phyloP scores from a whole-genome alignment of 192 early-diverging fungal genomes.

The Coemansia sp. region DNA sequence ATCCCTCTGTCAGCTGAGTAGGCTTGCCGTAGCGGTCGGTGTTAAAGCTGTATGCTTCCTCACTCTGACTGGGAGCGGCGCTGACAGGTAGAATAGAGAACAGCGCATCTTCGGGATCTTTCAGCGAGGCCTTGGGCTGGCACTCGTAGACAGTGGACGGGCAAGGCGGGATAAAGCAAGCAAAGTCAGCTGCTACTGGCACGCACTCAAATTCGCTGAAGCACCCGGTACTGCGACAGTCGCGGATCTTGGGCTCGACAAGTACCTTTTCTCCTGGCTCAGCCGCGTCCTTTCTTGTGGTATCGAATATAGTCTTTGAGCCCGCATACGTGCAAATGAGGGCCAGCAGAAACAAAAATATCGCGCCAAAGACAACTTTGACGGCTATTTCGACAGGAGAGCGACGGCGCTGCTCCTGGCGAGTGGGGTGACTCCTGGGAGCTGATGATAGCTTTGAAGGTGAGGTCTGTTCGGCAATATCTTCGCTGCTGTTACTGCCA shows the following conservation, averaged over 20 bases:
- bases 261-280: slow-evolving; percentile 9
- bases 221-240: slow-evolving; percentile 48
- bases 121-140: slow-evolving; percentile 26
- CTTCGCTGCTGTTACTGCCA: not conserved
- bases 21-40: slow-evolving; percentile 6
- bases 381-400: slow-evolving; percentile 4
- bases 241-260: slow-evolving; percentile 17
- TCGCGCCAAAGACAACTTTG: slow-evolving; percentile 7
- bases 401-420: not conserved
- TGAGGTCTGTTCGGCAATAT: not conserved
- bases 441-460: not conserved
- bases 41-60: slow-evolving; percentile 4
- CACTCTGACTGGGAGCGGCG: not conserved
- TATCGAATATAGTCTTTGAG: slow-evolving; percentile 18
- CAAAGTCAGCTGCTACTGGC: slow-evolving; percentile 20
- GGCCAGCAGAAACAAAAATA: slow-evolving; percentile 8
- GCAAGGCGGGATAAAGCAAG: slow-evolving; percentile 42
- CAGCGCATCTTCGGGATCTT: slow-evolving; percentile 25
- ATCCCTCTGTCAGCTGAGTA: slow-evolving; percentile 29
- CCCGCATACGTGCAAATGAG: slow-evolving; percentile 15
- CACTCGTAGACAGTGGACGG: slow-evolving; percentile 35
- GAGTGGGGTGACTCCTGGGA: not conserved
- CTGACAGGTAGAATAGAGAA: slow-evolving; percentile 16
- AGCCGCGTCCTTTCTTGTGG: too few relatives aligned
- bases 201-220: slow-evolving; percentile 29